Conservation (phyloP, 2,329 filamentous ascomycete genomes). For the Aspergillus bombycis region DNA sequence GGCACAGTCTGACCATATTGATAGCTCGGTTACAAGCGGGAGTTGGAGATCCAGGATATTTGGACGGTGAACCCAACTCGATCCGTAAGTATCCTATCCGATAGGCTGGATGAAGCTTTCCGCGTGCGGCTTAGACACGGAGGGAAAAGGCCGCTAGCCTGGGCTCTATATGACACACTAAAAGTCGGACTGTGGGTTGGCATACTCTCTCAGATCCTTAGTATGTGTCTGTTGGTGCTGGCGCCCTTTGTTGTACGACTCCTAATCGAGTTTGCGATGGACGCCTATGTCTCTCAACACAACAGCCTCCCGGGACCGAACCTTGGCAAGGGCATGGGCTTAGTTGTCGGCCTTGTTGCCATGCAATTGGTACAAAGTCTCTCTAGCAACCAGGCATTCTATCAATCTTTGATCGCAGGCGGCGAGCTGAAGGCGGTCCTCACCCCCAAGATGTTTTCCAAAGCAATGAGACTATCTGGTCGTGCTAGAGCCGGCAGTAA, state of each 20-base stretch:
- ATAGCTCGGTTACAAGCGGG: neutral
- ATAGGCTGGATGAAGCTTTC: neutral
- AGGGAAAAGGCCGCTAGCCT: conserved; percentile 61
- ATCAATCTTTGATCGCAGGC: conserved; percentile 87
- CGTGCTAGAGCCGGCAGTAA: conserved; percentile 76
- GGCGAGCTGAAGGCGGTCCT: conserved; percentile 80
- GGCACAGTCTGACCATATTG: too few species aligned
- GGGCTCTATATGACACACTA: conserved; percentile 85
- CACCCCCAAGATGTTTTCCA: conserved; percentile 87
- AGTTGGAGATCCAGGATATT: neutral
- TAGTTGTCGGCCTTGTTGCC: conserved; percentile 78
- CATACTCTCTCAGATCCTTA: conserved; percentile 72
- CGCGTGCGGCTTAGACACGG: neutral
- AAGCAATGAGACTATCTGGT: conserved; percentile 85
- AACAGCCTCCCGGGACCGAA: conserved; percentile 59
- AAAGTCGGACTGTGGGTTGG: conserved; percentile 82
- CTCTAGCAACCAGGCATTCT: conserved; percentile 88
- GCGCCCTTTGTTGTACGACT: conserved; percentile 84
- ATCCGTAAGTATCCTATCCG: neutral
- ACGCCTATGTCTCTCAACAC: conserved; percentile 71
- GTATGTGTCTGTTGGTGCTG: conserved; percentile 75
- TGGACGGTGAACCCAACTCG: too few species aligned
- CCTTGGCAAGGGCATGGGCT: conserved; percentile 75
- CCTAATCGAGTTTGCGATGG: conserved; percentile 80
- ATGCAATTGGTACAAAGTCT: conserved; percentile 87